Conservation (phyloP, 2,329 filamentous ascomycete genomes). For the Clonostachys chloroleuca region DNA sequence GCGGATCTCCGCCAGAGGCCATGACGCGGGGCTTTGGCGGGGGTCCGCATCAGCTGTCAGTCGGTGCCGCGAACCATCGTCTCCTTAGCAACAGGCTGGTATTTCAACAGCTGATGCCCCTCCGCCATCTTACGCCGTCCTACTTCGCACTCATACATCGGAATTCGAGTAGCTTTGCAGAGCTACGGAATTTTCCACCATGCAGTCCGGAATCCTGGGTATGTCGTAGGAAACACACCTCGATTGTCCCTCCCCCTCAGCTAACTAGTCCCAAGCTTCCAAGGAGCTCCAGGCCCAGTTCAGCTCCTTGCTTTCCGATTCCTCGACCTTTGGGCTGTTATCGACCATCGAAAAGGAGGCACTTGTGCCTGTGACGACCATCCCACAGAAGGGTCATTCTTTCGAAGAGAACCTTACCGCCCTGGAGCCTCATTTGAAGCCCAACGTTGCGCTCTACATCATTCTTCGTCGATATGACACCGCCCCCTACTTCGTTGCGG, state of each 20-base stretch:
- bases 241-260: background rate
- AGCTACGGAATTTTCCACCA: slow-evolving; percentile 21
- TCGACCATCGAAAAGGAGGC: slow-evolving; percentile 66
- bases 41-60: no score
- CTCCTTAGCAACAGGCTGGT: no score
- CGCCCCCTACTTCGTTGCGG: slow-evolving; percentile 56
- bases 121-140: no score
- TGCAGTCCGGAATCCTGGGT: slow-evolving; percentile 81
- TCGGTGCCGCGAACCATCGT: no score
- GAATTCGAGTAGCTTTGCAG: no score
- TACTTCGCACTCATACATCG: no score
- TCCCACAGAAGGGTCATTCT: slow-evolving; percentile 47
- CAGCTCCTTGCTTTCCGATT: slow-evolving; percentile 59
- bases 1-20: no score
- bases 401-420: slow-evolving; percentile 62
- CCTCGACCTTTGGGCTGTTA: slow-evolving; percentile 64
- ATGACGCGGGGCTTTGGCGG: no score
- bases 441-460: slow-evolving; percentile 67
- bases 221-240: slow-evolving; percentile 10
- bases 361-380: slow-evolving; percentile 53
- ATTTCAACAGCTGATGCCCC: no score
- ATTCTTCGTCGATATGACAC: slow-evolving; percentile 65
- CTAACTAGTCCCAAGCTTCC: slow-evolving; percentile 49
- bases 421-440: slow-evolving; percentile 59
- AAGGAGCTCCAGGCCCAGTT: slow-evolving; percentile 73